Conservation (phyloP, 2,329 filamentous ascomycete genomes). For the Dothideomycetes sp. region DNA sequence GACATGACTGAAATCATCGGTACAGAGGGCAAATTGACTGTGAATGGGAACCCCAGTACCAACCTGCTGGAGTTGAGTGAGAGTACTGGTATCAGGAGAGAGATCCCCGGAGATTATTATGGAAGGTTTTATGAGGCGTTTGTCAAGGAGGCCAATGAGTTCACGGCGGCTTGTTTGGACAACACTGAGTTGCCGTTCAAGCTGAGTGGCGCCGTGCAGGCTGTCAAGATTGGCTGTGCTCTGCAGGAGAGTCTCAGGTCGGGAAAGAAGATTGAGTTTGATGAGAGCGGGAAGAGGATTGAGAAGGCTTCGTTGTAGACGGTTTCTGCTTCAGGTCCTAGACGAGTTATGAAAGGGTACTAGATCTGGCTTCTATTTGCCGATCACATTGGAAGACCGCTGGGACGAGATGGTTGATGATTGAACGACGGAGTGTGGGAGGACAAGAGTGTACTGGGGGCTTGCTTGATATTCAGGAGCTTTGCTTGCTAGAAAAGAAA, state of each 20-base stretch:
- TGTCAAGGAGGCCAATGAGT: constrained; percentile 55
- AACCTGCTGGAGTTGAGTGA: constrained; percentile 50
- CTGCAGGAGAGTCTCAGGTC: constrained; percentile 36
- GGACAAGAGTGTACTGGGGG: too few relatives aligned
- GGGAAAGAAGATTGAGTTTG: constrained; percentile 45
- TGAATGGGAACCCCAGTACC: constrained; percentile 50
- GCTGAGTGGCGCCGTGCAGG: constrained; percentile 48
- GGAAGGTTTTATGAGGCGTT: constrained; percentile 55
- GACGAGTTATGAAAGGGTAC: too few relatives aligned
- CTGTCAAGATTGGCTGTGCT: constrained; percentile 50
- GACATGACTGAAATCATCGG: constrained; percentile 60
- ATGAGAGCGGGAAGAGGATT: constrained; percentile 42
- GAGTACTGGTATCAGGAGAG: constrained; percentile 44
- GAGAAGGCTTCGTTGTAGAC: constrained; percentile 22
- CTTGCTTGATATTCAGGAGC: too few relatives aligned
- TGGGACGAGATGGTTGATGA: too few relatives aligned
- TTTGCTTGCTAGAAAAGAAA: too few relatives aligned
- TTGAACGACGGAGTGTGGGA: too few relatives aligned
- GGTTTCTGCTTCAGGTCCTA: neutral
- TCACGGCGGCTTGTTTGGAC: constrained; percentile 51
- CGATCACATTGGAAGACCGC: too few relatives aligned
- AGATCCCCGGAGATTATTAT: constrained; percentile 55
- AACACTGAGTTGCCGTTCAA: constrained; percentile 47
- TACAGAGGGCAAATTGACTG: constrained; percentile 52
- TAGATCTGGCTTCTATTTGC: too few relatives aligned